phyloP scores from a whole-genome alignment of 2,329 filamentous ascomycete species.

The Stagonosporopsis vannaccii region DNA sequence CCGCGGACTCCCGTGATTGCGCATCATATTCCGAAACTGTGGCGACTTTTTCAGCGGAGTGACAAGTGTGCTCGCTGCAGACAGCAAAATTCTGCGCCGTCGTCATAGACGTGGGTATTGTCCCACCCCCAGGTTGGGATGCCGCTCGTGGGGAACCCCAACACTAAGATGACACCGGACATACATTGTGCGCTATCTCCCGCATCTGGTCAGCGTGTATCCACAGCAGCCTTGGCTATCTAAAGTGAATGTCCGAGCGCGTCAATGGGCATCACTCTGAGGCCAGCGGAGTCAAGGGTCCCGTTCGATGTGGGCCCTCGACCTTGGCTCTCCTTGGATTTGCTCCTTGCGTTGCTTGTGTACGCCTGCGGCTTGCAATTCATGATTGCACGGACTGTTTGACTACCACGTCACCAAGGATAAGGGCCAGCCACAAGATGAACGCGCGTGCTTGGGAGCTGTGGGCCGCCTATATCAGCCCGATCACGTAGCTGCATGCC shows the following conservation, averaged over 20 bases:
- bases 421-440: conserved; percentile 32
- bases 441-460: conserved; percentile 39
- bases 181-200: conserved; percentile 22
- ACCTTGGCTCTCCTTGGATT: conserved; percentile 44
- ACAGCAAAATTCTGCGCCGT: neutral
- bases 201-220: conserved; percentile 23
- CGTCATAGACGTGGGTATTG: conserved; percentile 14
- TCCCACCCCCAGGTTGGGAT: conserved; percentile 10
- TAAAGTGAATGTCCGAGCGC: conserved; percentile 25
- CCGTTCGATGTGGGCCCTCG: conserved; percentile 32
- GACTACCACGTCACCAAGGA: conserved; percentile 47
- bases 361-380: conserved; percentile 34
- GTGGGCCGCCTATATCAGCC: conserved; percentile 34
- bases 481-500: conserved; percentile 24
- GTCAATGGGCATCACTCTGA: conserved; percentile 36
- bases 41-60: conserved; percentile 4
- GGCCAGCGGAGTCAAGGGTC: conserved; percentile 37
- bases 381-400: conserved; percentile 41
- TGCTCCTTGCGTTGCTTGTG: conserved; percentile 50
- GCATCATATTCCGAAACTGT: conserved; percentile 15
- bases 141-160: conserved; percentile 18
- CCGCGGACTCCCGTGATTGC: conserved; percentile 23
- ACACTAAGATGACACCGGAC: conserved; percentile 28
- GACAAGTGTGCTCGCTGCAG: conserved; percentile 1
- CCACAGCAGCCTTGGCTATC: conserved; percentile 28